Percentiles rank a stretch among this genome's conserved stretches.
phyloP scores from a whole-genome alignment of 2,329 filamentous ascomycete genomes.

The Mycosphaerella arachidis region DNA sequence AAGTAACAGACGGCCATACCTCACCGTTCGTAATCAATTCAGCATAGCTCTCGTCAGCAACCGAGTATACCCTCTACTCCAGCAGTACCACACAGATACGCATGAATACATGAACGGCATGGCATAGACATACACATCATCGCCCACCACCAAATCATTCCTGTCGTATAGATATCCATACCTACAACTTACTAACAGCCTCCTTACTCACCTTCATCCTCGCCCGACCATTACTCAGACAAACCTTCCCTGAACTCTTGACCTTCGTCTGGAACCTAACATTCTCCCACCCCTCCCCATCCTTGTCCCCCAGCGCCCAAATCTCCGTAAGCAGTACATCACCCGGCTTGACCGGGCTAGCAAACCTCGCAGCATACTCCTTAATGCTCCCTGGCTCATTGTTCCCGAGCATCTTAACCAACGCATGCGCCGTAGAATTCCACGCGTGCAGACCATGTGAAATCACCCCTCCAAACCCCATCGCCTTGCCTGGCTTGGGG shows the following conservation, averaged over 20 bases:
- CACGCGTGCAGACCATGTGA: slow-evolving; percentile 86
- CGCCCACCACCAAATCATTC: background rate
- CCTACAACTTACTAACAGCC: slow-evolving; percentile 21
- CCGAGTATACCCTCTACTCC: no score
- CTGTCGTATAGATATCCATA: background rate
- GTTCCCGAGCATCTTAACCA: slow-evolving; percentile 68
- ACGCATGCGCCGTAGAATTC: slow-evolving; percentile 60
- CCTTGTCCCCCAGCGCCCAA: slow-evolving; percentile 68
- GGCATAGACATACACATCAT: no score
- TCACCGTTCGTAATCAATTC: no score
- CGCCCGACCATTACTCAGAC: slow-evolving; percentile 80
- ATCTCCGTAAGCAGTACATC: slow-evolving; percentile 77
- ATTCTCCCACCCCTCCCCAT: slow-evolving; percentile 69
- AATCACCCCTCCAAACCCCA: slow-evolving; percentile 87
- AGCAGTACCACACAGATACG: no score
- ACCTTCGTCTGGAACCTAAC: slow-evolving; percentile 75
- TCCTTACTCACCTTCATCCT: slow-evolving; percentile 57
- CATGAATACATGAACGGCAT: no score
- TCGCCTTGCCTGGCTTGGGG: slow-evolving; percentile 70
- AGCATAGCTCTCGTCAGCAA: no score
- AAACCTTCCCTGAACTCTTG: slow-evolving; percentile 74
- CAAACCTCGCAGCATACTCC: slow-evolving; percentile 86
- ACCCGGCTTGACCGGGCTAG: slow-evolving; percentile 75
- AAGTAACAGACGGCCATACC: no score
- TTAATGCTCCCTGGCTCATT: slow-evolving; percentile 76